Evolutionary conservation across 495 filamentous ascomycete species (phyloP), one percentile per base, ranked within the genome.

Genomic region (Penicillium simplicissimum): DNA sequence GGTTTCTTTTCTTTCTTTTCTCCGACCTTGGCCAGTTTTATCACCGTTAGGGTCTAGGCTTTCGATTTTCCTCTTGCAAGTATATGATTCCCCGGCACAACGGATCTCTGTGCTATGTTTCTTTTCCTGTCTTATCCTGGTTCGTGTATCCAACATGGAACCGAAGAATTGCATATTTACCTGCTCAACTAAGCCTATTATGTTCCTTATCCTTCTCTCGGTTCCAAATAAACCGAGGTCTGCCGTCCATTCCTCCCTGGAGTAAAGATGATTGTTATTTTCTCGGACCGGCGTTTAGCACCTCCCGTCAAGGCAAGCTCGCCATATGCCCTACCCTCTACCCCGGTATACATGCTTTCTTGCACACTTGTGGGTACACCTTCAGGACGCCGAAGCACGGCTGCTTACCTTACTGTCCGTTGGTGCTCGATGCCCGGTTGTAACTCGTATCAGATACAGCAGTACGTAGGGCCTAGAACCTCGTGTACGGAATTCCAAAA

Each of bases 41-140:
- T 21, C 19, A 15, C 42, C 8, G 13, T 31, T 21, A 31, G 10
- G 37, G 19, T 21, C 21, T 31, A 1, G n/a, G n/a, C 8, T 34
- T 42, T 28, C 56, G 43, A 45, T 8, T 60, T 55, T 52, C 53
- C 19, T 25, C 21, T 49, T 62, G 25, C 60, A 28, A 49, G 43
- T 49, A 28, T 66, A 64, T 63, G 71, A 73, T 71, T 68, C 65
- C 68, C 71, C 71, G 59, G 69, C 66, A 67, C 68, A 57, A 38
- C 21, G 40, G 43, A 55, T 21, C 34, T 34, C 17, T 52, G 69
- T 74, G 71, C 65, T 67, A 68, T 66, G 67, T 67, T 70, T 57
- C 21, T 60, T 40, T 13, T 35, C 28, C 15, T 43, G 19, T 55
- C 4, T 33, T n/a, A 9, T 35, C 15, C 35, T 34, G 25, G 14